These are phyloP conservation scores for Zoysia matrella DNA, from an alignment of 202 grass and related monocot species.

Conservation along the genomic window DNA sequence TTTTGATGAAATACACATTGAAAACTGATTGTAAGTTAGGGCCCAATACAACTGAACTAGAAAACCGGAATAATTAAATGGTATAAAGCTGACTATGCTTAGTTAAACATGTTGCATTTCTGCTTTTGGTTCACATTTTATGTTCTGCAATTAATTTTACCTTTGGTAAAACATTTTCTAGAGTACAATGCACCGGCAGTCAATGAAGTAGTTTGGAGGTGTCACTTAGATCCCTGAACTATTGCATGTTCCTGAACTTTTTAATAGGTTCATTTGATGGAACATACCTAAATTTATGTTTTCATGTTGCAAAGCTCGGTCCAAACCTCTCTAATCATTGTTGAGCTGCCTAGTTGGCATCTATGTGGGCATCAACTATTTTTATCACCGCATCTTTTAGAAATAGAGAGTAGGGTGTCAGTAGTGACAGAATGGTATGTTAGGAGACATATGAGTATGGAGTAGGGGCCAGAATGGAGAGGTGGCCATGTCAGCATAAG, in stretches of 20 bases:
- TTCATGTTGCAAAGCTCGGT: background rate
- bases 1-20: background rate
- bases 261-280: background rate
- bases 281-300: background rate
- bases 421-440: too few species aligned
- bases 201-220: background rate
- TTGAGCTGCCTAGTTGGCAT: background rate
- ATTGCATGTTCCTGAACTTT: background rate
- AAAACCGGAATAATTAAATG: conserved; percentile 20
- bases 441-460: too few species aligned
- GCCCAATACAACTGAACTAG: background rate
- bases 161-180: background rate
- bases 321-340: background rate
- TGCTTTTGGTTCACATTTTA: background rate
- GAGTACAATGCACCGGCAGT: background rate
- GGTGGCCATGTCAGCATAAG: too few species aligned
- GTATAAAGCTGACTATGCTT: conserved; percentile 5
- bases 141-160: background rate
- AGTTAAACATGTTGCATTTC: conserved; percentile 6
- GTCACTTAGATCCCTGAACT: background rate
- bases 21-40: conserved; percentile 10
- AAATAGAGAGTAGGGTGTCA: too few species aligned
- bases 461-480: too few species aligned
- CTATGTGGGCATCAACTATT: background rate
- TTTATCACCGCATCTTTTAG: background rate